Evolutionary conservation across 352 stramenopile genomes (phyloP), one percentile per base, ranked within the genome.

Genomic region (Phytophthora brassicae): DNA sequence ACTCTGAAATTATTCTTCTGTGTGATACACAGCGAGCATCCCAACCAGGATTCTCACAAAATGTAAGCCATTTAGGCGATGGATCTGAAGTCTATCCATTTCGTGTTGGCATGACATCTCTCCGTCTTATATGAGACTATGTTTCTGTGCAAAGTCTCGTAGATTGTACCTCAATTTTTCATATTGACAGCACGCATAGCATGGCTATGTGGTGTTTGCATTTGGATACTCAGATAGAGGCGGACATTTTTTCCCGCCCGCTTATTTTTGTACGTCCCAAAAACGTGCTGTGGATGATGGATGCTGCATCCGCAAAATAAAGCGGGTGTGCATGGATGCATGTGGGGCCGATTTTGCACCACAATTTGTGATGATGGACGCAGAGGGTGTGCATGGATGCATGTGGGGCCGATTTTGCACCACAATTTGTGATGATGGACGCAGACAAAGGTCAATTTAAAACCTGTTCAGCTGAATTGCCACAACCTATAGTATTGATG

Each of bases 11-110:
- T 41, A 35, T 60, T 0, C 22, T 60, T 28, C 11, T 53, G 11
- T 60, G 53, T 38, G 53, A 60, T 20, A n/a, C 41, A 1, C 42
- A 53, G n/a, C n/a, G n/a, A n/a, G n/a, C n/a, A n/a, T n/a, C n/a
- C n/a, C n/a, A n/a, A n/a, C n/a, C n/a, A n/a, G n/a, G n/a, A n/a
- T n/a, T n/a, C n/a, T n/a, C n/a, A 16, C 28, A 24, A 2, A 41
- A 19, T 24, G 3, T n/a, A n/a, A n/a, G n/a, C n/a, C n/a, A n/a
- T n/a, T n/a, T n/a, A n/a, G n/a, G n/a, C n/a, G n/a, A n/a, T n/a
- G n/a, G n/a, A n/a, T n/a, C n/a, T n/a, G n/a, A n/a, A n/a, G n/a
- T n/a, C n/a, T n/a, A n/a, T n/a, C n/a, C n/a, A n/a, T n/a, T n/a
- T n/a, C n/a, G n/a, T n/a, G n/a, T n/a, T n/a, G n/a, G n/a, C n/a